A percentile compares a stretch with the other conserved stretches of the same genome.
These are phyloP conservation scores for Chaetomium strumarium DNA, from an alignment of 2,329 filamentous ascomycete species.

Conservation along the genomic window DNA sequence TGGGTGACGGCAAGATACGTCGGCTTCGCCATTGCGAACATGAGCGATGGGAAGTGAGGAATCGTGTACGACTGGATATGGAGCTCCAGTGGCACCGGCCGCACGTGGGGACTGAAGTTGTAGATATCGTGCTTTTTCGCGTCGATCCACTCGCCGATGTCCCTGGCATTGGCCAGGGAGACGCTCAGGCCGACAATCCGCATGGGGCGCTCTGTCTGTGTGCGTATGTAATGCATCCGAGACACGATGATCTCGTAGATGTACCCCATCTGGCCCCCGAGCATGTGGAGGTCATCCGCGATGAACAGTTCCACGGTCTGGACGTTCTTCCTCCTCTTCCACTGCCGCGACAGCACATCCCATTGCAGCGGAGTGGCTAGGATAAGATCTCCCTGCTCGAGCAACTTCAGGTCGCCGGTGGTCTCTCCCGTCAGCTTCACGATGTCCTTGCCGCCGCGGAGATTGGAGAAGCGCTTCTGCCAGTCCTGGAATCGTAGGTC, in stretches of 20 bases:
- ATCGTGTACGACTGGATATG: constrained; percentile 95
- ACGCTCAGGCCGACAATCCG: constrained; percentile 87
- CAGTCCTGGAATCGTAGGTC: constrained; percentile 79
- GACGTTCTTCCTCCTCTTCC: constrained; percentile 94
- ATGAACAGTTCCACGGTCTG: constrained; percentile 87
- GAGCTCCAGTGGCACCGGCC: constrained; percentile 83
- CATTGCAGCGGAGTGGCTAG: constrained; percentile 90
- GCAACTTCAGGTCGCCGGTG: constrained; percentile 78
- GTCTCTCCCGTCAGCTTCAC: constrained; percentile 93
- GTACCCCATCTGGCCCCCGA: constrained; percentile 80
- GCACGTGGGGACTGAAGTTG: constrained; percentile 92
- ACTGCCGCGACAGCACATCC: constrained; percentile 92
- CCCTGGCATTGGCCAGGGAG: constrained; percentile 84
- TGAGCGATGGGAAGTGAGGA: constrained; percentile 93
- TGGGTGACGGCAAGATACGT: constrained; percentile 84
- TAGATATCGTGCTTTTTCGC: constrained; percentile 97
- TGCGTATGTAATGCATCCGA: constrained; percentile 91
- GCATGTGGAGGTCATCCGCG: constrained; percentile 89
- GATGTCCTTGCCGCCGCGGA: constrained; percentile 81
- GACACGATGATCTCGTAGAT: constrained; percentile 97
- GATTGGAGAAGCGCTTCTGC: constrained; percentile 65
- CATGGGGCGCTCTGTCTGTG: constrained; percentile 77
- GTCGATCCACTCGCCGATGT: constrained; percentile 96
- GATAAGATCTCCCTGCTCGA: constrained; percentile 83
- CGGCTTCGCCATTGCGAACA: constrained; percentile 97